Conservation (phyloP, 1,284 basidiomycete species). For the Tilletia indica region DNA sequence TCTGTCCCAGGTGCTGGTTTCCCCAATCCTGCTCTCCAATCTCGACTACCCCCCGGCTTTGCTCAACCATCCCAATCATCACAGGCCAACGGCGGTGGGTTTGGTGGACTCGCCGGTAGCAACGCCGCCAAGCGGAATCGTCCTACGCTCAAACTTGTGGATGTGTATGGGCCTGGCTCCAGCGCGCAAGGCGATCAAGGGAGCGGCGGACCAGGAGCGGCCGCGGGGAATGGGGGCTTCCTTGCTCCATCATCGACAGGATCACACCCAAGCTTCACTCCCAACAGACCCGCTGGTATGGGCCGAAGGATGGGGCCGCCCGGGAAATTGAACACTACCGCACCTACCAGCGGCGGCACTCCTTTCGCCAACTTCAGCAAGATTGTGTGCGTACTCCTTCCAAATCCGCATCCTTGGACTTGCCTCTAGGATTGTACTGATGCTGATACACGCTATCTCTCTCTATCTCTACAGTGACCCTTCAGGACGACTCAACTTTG, state of each 20-base stretch:
- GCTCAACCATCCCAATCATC: neutral
- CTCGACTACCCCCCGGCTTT: constrained; percentile 20
- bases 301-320: constrained; percentile 64
- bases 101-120: constrained; percentile 57
- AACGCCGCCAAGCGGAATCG: constrained; percentile 31
- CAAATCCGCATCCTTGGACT: too few species aligned
- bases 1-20: constrained; percentile 26
- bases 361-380: constrained; percentile 90
- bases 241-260: neutral
- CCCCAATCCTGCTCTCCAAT: constrained; percentile 20
- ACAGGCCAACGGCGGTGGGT: constrained; percentile 31
- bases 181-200: neutral
- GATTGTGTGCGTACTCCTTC: constrained; percentile 67
- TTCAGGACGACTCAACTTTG: constrained; percentile 87
- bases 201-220: constrained; percentile 16
- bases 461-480: constrained; percentile 65
- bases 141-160: constrained; percentile 44
- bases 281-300: constrained; percentile 57
- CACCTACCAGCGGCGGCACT: constrained; percentile 64
- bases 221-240: constrained; percentile 17
- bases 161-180: constrained; percentile 27
- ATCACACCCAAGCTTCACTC: neutral
- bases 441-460: neutral
- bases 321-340: constrained; percentile 56
- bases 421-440: neutral